phyloP scores from a whole-genome alignment of 371 early-diverging fungal genomes.

The Lichtheimia hyalospora region DNA sequence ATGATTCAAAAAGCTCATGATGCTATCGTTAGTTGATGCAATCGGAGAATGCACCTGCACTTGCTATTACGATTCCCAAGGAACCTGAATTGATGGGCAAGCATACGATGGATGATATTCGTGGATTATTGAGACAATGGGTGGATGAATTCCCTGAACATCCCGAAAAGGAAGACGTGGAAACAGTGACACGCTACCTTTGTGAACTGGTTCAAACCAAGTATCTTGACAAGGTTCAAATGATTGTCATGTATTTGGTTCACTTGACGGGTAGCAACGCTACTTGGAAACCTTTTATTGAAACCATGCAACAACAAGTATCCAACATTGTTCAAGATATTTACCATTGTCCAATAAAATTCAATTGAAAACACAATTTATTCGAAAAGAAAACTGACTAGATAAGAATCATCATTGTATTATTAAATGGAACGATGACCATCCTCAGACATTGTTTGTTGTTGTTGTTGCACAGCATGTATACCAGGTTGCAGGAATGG shows the following conservation, averaged over 20 bases:
- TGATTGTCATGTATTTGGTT: slow-evolving; percentile 26
- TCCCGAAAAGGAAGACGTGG: slow-evolving; percentile 43
- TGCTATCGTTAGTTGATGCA: not conserved
- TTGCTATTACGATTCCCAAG: not conserved
- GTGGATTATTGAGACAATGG: slow-evolving; percentile 31
- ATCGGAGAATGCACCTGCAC: not conserved
- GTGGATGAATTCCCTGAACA: slow-evolving; percentile 13
- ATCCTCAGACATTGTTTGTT: no score
- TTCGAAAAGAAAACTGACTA: no score
- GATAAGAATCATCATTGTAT: not conserved
- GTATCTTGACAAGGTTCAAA: slow-evolving; percentile 34
- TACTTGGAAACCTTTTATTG: not conserved
- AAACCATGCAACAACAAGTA: slow-evolving; percentile 1
- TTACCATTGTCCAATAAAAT: not conserved
- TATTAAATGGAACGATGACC: not conserved
- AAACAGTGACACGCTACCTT: slow-evolving; percentile 23
- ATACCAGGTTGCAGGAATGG: no score
- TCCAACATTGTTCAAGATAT: not conserved
- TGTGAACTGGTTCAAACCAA: slow-evolving; percentile 24
- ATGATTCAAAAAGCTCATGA: no score
- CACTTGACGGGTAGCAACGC: slow-evolving; percentile 10
- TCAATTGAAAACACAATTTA: not conserved
- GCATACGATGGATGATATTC: slow-evolving; percentile 23
- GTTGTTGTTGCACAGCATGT: no score
- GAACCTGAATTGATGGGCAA: slow-evolving; percentile 32